phyloP scores from a whole-genome alignment of 202 grass and related monocot genomes.

The Setaria viridis region DNA sequence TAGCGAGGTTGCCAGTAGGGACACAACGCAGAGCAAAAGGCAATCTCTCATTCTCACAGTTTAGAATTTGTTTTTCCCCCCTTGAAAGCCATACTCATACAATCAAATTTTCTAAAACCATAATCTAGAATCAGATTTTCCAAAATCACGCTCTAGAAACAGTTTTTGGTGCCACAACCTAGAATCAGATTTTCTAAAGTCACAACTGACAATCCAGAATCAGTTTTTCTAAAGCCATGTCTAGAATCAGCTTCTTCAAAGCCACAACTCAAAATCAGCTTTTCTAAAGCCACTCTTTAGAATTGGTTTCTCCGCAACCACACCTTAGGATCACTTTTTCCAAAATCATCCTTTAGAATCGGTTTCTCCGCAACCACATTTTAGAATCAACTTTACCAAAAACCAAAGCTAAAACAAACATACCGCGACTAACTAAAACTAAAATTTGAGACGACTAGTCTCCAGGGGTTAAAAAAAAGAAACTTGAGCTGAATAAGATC shows the following conservation, averaged over 20 bases:
- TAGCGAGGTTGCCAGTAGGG: too few relatives aligned
- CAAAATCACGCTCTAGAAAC: too few relatives aligned
- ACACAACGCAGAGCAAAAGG: too few relatives aligned
- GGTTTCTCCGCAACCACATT: not conserved
- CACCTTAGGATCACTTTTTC: not conserved
- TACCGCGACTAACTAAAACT: not conserved
- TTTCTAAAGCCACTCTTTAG: not conserved
- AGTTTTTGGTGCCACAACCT: too few relatives aligned
- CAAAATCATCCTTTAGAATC: not conserved
- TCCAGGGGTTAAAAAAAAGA: not conserved
- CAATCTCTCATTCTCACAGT: too few relatives aligned
- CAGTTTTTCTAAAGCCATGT: not conserved
- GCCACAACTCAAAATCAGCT: not conserved
- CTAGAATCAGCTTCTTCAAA: not conserved
- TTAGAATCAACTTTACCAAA: not conserved
- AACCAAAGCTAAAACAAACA: not conserved
- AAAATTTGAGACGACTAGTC: not conserved
- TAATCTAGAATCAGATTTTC: not conserved
- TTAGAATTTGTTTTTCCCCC: not conserved
- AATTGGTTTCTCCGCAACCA: not conserved
- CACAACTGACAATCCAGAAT: not conserved
- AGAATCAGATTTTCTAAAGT: too few relatives aligned
- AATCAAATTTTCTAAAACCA: too few relatives aligned
- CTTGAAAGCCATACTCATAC: too few relatives aligned
- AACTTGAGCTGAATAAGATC: not conserved